Percentiles rank a stretch among this genome's conserved stretches.
phyloP scores from a whole-genome alignment of 176 grass and related monocot genomes.

The Triticum timopheevii region DNA sequence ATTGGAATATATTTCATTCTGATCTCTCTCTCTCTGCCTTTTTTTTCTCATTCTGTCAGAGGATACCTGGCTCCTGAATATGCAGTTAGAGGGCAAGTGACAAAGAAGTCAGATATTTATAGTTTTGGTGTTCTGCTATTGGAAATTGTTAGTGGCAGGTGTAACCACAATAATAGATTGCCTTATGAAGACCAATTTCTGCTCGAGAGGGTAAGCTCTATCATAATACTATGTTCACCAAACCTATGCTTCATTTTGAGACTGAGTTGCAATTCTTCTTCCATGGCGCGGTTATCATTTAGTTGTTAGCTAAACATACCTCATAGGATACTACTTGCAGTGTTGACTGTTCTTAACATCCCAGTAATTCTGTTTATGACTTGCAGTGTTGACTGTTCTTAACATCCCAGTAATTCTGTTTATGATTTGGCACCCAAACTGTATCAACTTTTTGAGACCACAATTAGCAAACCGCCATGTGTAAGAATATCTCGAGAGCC shows the following conservation, averaged over 20 bases:
- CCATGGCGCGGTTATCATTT: slow-evolving; percentile 3
- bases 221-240: slow-evolving; percentile 12
- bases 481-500: neutral
- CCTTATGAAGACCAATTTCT: slow-evolving; percentile 79
- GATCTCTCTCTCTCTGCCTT: neutral
- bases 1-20: neutral
- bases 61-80: slow-evolving; percentile 89
- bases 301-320: slow-evolving; percentile 14
- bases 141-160: slow-evolving; percentile 82
- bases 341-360: neutral
- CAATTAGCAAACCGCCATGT: neutral
- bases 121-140: slow-evolving; percentile 85
- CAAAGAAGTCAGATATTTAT: slow-evolving; percentile 86
- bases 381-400: neutral
- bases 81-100: slow-evolving; percentile 78
- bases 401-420: neutral
- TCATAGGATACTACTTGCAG: neutral
- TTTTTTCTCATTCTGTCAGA: slow-evolving; percentile 19
- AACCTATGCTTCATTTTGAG: slow-evolving; percentile 12
- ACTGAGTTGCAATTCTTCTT: neutral
- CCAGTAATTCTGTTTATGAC: neutral
- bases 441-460: neutral
- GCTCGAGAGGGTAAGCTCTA: slow-evolving; percentile 71
- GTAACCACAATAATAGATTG: slow-evolving; percentile 72
- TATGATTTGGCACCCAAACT: neutral